A percentile compares a stretch with the other conserved stretches of the same genome.
These are phyloP conservation scores for Suillus tomentosus DNA, from an alignment of 768 basidiomycete species.

Conservation along the genomic window DNA sequence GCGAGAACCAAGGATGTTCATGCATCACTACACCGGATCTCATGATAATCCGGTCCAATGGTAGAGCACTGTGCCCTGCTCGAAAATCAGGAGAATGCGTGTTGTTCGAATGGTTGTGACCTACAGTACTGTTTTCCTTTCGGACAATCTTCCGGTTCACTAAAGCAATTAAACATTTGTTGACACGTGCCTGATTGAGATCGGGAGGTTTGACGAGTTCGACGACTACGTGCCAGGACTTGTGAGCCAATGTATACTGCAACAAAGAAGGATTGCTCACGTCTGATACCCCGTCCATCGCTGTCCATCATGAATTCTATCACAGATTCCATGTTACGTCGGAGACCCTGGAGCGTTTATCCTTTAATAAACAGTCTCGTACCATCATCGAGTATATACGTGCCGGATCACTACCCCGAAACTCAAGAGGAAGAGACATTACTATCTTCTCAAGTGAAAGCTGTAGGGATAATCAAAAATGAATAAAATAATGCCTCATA, in stretches of 20 bases:
- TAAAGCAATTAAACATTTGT: conserved; percentile 90
- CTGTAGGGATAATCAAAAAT: conserved; percentile 28
- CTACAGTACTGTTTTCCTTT: conserved; percentile 68
- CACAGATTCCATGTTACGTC: conserved; percentile 78
- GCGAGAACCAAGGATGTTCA: background rate
- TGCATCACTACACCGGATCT: background rate
- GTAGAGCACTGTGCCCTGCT: conserved; percentile 66
- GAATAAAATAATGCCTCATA: background rate
- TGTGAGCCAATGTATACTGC: background rate
- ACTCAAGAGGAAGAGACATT: conserved; percentile 82
- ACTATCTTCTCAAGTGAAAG: conserved; percentile 71
- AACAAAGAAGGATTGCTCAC: conserved; percentile 34
- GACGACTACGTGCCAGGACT: conserved; percentile 50
- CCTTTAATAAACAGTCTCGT: background rate
- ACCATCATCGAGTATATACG: conserved; percentile 28
- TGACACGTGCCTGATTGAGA: conserved; percentile 86
- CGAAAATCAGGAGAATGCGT: background rate
- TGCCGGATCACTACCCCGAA: conserved; percentile 86
- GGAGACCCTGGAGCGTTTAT: conserved; percentile 53
- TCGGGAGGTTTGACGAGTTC: conserved; percentile 81
- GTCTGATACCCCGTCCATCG: conserved; percentile 58
- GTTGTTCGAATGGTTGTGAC: conserved; percentile 17
- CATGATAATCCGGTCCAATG: conserved; percentile 62
- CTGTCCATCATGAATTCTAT: conserved; percentile 76
- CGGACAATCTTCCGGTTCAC: conserved; percentile 83